Evolutionary conservation across 495 filamentous ascomycete genomes (phyloP), one percentile per base, ranked within the genome.

Genomic region (Alectoria sarmentosa): DNA sequence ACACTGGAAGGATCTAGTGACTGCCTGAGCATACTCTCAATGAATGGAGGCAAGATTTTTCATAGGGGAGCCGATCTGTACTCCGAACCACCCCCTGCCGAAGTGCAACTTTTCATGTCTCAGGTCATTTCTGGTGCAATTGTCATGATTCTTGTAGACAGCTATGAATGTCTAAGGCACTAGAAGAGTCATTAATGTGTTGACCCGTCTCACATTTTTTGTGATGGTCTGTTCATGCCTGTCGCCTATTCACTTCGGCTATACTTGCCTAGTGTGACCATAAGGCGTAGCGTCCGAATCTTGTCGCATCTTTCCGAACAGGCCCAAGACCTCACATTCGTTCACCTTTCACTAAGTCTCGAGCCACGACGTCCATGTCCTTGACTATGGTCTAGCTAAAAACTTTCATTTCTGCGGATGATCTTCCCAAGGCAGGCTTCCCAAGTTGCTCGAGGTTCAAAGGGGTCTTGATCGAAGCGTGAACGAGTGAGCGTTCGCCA

Each of bases 341-440:
- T 34, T 55, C 30, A 54, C 52, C 6, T 26, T 34, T 10, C 14
- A 55, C 52, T 14, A 55, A 54, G 19, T 15, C 0, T 34, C 30
- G 17, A 34, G 3, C 23, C 6, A 9, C 28, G 3, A 34, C 34
- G 52, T 34, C 34, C 17, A 21, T 7, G 6, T 55, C 17, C 17
- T 34, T 55, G 52, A 30, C 52, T 55, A 55, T 55, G 52, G 21
- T 55, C 52, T 55, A 55, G 52, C 52, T 55, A 9, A 34, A 34
- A 30, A 34, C 52, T 5, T 21, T 55, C 52, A 10, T 55, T 55
- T 21, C 52, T 34, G 17, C 30, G 5, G 4, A 55, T 34, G 9
- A 19, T 13, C 15, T 10, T 21, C 52, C 30, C 30, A 21, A 34
- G 15, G 17, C 17, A 55, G 15, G 30, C 30, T 21, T 8, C 3